A percentile compares a stretch with the other conserved stretches of the same genome.
These are phyloP conservation scores for Mycena citricolor DNA, from an alignment of 1,284 basidiomycete genomes.

Conservation along the genomic window DNA sequence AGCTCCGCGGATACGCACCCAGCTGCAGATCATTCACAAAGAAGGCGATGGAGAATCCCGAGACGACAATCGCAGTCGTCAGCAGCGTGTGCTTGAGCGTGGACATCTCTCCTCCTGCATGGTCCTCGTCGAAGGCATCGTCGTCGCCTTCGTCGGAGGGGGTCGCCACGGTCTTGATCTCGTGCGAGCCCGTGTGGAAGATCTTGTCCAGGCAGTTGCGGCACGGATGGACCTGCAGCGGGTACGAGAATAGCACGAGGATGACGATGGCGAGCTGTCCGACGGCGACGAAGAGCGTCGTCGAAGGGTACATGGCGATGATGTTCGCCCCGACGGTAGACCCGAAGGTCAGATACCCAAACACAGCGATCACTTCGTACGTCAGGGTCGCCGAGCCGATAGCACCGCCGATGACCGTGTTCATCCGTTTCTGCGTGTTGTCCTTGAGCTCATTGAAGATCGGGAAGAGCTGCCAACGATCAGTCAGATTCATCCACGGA, in stretches of 20 bases:
- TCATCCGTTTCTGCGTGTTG: constrained; percentile 84
- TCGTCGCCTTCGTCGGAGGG: constrained; percentile 40
- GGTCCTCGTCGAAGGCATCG: constrained; percentile 46
- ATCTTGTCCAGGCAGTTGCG: constrained; percentile 92
- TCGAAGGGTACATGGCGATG: constrained; percentile 94
- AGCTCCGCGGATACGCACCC: constrained; percentile 50
- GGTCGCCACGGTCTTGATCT: constrained; percentile 29
- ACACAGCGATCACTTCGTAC: constrained; percentile 82
- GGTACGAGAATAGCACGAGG: constrained; percentile 89
- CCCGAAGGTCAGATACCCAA: constrained; percentile 97
- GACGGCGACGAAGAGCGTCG: constrained; percentile 88
- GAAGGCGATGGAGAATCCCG: constrained; percentile 79
- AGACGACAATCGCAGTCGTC: constrained; percentile 70
- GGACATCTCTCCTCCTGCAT: constrained; percentile 65
- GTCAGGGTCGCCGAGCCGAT: constrained; percentile 79
- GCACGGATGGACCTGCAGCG: constrained; percentile 92
- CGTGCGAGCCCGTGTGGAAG: constrained; percentile 48
- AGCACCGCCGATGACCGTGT: constrained; percentile 81
- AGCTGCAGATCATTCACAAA: constrained; percentile 82
- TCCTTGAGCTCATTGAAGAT: constrained; percentile 90
- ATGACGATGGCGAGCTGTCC: constrained; percentile 93
- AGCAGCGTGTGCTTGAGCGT: constrained; percentile 71
- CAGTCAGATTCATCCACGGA: constrained; percentile 14
- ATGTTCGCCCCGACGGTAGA: constrained; percentile 80
- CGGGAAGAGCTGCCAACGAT: constrained; percentile 69